These are phyloP conservation scores for Nicotiana attenuata DNA, from an alignment of 257 asterid species.

Conservation along the genomic window DNA sequence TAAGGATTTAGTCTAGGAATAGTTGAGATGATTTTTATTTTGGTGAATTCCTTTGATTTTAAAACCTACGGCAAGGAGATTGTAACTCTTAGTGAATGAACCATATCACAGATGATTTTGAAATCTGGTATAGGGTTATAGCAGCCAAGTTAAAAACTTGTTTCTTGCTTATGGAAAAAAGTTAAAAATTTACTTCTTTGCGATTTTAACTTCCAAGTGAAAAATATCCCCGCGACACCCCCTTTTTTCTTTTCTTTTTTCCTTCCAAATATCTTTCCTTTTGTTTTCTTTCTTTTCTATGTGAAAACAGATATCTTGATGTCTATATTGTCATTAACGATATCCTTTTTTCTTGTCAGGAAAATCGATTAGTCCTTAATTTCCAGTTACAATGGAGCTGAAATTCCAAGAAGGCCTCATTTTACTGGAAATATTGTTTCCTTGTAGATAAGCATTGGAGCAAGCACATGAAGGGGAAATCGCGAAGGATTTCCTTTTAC, in stretches of 20 bases:
- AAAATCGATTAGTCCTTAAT: not conserved
- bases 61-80: not conserved
- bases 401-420: not conserved
- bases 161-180: no score
- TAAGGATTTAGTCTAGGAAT: not conserved
- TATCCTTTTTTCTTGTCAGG: not conserved
- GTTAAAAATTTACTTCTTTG: not conserved
- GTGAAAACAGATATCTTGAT: not conserved
- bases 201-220: not conserved
- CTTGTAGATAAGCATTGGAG: not conserved
- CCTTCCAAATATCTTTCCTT: not conserved
- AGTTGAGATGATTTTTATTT: not conserved
- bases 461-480: not conserved
- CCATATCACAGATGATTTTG: not conserved
- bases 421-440: not conserved
- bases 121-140: not conserved
- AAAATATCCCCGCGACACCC: not conserved
- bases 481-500: not conserved
- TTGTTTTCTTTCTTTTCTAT: not conserved
- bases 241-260: no score
- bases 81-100: not conserved
- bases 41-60: not conserved
- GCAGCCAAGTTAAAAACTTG: not conserved
- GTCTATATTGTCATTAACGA: not conserved
- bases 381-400: not conserved